Base-by-base conservation (phyloP, 768 basidiomycete genomes). In the Tricholoma sp. region DNA sequence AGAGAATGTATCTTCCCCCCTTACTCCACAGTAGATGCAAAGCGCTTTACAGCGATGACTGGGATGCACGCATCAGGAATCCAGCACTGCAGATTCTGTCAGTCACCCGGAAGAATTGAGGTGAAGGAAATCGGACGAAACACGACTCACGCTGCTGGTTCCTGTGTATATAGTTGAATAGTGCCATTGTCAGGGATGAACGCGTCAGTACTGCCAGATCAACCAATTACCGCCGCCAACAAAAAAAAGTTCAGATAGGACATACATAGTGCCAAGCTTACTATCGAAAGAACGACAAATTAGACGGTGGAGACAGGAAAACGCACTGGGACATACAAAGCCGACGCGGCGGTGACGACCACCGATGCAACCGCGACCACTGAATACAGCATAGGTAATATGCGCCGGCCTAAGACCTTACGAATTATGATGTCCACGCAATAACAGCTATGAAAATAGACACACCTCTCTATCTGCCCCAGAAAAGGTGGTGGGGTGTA, bases 101-200 rank as follows among this genome's bases (percentile, higher is more conserved):
- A 36, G 10, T 11, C 34, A 32, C 24, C 12, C 36, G n/a, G 4
- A 15, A 51, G 32, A 36, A 51, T n/a, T n/a, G 34, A 37, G 28
- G 36, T 20, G 9, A 4, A 24, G n/a, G 34, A 32, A 10, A 11
- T 18, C 10, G 34, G 10, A 47, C 10, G 7, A n/a, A n/a, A n/a
- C n/a, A n/a, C n/a, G 20, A 61, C 60, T 51, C 32, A 59, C 60
- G 55, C 32, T 28, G 36, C 54, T 32, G 53, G 53, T 24, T 55
- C 58, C 50, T 58, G 60, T 3, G 37, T 15, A 34, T 33, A 39
- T 24, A 54, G 53, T 20, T 59, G 55, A 7, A 59, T 39, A 24
- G 51, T 59, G 55, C 52, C 54, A 24, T 53, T 41, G 17, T 61
- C 50, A 6, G 60, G 60, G 10, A 34, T 47, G 31, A 57, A 57